These are phyloP conservation scores for Zoysia japonica DNA, from an alignment of 176 grass and related monocot genomes.

Conservation along the genomic window DNA sequence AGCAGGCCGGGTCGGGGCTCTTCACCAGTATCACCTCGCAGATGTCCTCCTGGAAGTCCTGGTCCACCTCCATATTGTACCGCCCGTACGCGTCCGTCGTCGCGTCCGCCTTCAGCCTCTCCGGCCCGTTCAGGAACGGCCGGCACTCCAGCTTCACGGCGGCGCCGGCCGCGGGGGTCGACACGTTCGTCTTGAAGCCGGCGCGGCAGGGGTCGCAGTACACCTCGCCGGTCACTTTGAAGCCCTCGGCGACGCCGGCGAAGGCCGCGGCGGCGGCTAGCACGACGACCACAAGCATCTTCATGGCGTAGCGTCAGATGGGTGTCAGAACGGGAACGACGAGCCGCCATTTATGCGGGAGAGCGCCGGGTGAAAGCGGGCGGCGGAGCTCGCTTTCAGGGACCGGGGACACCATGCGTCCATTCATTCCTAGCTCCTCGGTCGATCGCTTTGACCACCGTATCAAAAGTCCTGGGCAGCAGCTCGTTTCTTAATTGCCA, in stretches of 20 bases:
- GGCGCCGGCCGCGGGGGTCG: slow-evolving; percentile 40
- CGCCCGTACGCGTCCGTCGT: slow-evolving; percentile 54
- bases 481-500: no score
- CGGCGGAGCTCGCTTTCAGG: slow-evolving; percentile 43
- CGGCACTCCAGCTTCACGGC: slow-evolving; percentile 70
- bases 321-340: no score
- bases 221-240: slow-evolving; percentile 61
- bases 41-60: slow-evolving; percentile 69
- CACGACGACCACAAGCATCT: background rate
- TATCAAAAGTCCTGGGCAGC: background rate
- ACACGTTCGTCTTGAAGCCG: slow-evolving; percentile 68
- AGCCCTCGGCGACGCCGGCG: slow-evolving; percentile 45
- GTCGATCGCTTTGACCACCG: background rate
- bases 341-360: background rate
- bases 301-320: background rate
- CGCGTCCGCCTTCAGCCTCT: slow-evolving; percentile 42
- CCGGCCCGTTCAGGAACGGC: slow-evolving; percentile 18
- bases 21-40: slow-evolving; percentile 68
- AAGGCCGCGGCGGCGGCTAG: slow-evolving; percentile 3
- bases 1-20: slow-evolving; percentile 54
- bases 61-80: slow-evolving; percentile 53
- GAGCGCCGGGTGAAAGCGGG: background rate
- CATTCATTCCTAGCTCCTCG: no score
- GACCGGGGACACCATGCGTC: background rate
- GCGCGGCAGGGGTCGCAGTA: slow-evolving; percentile 88